Base-by-base conservation (phyloP, 169 alveolate species). In the Gregarina niphandrodes region DNA sequence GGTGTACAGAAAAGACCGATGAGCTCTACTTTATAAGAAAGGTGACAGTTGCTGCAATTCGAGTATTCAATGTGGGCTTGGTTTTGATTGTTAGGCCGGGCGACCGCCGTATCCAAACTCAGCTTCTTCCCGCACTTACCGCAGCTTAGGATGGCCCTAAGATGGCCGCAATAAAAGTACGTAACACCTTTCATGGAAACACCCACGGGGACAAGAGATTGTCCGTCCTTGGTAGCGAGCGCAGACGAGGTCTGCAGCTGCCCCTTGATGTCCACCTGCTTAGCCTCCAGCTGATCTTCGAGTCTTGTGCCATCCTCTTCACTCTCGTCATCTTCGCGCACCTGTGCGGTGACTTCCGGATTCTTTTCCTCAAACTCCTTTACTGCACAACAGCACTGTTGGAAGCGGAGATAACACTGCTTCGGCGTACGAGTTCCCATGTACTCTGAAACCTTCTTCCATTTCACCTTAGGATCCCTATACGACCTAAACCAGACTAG, bases 381-480 rank as follows among this genome's bases (percentile, higher is more conserved):
- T 3, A 41, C 23, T 12, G 30, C 31, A 4, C 22, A 35, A n/a
- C 57, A 35, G 45, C 65, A 48, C 3, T 12, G 24, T 23, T 39
- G 32, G 31, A 47, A 46, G 18, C 57, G 23, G 34, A 31, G 21
- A 1, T 43, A 49, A 44, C 65, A 55, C 37, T 55, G 37, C 39
- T 28, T 30, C 37, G 52, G 54, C 0, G 49, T 39, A 6, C 53
- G 51, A 17, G 38, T 47, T 4, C 52, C 47, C 29, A 55, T 54
- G 29, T 21, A 45, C 11, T 41, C 16, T 21, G 55, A 28, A 16
- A 55, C 42, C 21, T 38, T 30, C 34, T 40, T 18, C 65, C 65
- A 55, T 26, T 45, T 45, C 20, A 19, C 34, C 2, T 24, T 37
- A 1, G 52, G 58, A 15, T 46, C 53, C 19, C 23, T 46, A 1